Base-by-base conservation (phyloP, 345 rosid genomes). In the Isatis tinctoria region DNA sequence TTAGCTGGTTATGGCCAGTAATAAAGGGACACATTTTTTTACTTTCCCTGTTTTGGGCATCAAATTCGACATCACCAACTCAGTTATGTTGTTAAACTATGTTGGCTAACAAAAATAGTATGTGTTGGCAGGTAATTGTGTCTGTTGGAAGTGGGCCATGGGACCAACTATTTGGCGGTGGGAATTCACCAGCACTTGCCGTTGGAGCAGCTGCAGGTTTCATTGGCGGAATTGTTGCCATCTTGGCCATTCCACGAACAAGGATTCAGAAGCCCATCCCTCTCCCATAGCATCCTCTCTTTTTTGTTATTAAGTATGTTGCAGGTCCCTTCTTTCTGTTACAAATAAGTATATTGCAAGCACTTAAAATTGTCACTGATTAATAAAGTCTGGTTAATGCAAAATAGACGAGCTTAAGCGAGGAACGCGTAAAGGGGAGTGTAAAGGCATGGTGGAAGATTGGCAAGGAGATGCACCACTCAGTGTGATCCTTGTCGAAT, bases 91-190 rank as follows among this genome's bases (percentile, higher is more conserved):
- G 41, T 67, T 18, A 18, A 27, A 48, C 37, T 27, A 48, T 26
- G 33, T 26, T 37, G 69, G 30, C 10, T 37, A 47, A 26, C 53
- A 26, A 58, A 47, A 12, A 2, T 30, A 4, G 9, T 59, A 51
- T 69, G 61, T 57, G 47, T 52, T 13, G 32, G 68, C 80, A 88
- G 94, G 85, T 87, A 47, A 77, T 90, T 65, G 91, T 90, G 63
- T 88, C 98, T 41, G 59, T 87, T 69, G 97, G 93, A 59, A 82
- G 87, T 87, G 98, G 88, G 13, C 90, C 91, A 37, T 90, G 89
- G 88, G 90, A 88, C 84, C 88, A 90, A 82, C 84, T 88, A 54
- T 85, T 86, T 66, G 90, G 93, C 61, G 93, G 96, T 71, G 97
- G 96, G 66, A 88, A 88, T 78, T 88, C 83, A 41, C 88, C 96